Conservation (phyloP, 1,284 basidiomycete species). For the Earliella scabrosa region DNA sequence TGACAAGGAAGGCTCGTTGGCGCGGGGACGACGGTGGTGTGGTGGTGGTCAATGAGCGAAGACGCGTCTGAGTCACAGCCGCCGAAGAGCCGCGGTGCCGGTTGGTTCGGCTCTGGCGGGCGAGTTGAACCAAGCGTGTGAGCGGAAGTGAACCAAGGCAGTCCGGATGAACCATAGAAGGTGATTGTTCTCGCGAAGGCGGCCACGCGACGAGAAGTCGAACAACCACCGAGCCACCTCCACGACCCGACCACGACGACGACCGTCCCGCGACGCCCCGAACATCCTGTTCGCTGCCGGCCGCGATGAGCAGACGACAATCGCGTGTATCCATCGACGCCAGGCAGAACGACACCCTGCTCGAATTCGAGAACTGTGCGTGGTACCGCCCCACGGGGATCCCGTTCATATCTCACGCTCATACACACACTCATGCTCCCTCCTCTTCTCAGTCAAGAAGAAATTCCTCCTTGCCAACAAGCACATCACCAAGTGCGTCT, state of each 20-base stretch:
- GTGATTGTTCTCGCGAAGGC: slow-evolving; percentile 1
- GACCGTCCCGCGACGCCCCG: slow-evolving; percentile 8
- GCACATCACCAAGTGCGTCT: slow-evolving; percentile 80
- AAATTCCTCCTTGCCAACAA: slow-evolving; percentile 88
- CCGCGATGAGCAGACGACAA: slow-evolving; percentile 80
- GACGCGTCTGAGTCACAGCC: slow-evolving; percentile 12
- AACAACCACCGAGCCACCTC: slow-evolving; percentile 24
- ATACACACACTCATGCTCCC: slow-evolving; percentile 25
- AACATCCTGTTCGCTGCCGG: slow-evolving; percentile 25
- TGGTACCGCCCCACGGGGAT: slow-evolving; percentile 23
- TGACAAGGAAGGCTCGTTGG: slow-evolving; percentile 35
- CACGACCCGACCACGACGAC: slow-evolving; percentile 16
- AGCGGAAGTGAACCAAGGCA: not conserved
- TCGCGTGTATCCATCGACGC: slow-evolving; percentile 69
- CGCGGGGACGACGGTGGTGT: slow-evolving; percentile 13
- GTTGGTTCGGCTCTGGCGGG: slow-evolving; percentile 5
- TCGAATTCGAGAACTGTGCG: slow-evolving; percentile 84
- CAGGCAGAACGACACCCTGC: slow-evolving; percentile 76
- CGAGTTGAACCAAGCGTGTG: slow-evolving; percentile 8
- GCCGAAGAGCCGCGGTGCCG: not conserved
- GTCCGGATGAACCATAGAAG: not conserved
- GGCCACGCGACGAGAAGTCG: slow-evolving; percentile 18
- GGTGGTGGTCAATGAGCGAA: slow-evolving; percentile 17
- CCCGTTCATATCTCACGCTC: slow-evolving; percentile 16
- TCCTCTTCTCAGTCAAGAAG: slow-evolving; percentile 72